A percentile compares a stretch with the other conserved stretches of the same genome.
phyloP scores from a whole-genome alignment of 345 rosid species.

The Euclidium syriacum region DNA sequence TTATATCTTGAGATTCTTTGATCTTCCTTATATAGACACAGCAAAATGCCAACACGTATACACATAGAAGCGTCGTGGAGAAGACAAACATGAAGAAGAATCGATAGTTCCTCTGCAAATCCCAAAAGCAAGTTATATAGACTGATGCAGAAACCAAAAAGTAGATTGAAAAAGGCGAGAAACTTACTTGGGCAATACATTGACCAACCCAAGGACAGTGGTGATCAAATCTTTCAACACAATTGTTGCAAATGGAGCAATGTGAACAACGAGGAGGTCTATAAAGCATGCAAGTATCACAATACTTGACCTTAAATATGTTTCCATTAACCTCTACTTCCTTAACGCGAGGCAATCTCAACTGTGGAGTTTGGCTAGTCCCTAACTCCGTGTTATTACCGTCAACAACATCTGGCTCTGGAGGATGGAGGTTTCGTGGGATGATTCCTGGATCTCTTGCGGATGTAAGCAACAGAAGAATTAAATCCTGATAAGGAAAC shows the following conservation, averaged over 20 bases:
- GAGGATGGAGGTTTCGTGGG: constrained; percentile 75
- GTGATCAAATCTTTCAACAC: constrained; percentile 93
- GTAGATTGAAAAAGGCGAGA: not conserved
- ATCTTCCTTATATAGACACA: constrained; percentile 64
- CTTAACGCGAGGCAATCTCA: constrained; percentile 56
- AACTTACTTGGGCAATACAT: constrained; percentile 81
- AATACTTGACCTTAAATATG: constrained; percentile 68
- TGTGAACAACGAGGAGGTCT: constrained; percentile 96
- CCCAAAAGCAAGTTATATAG: constrained; percentile 9
- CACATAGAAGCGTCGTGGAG: constrained; percentile 76
- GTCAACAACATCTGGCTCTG: constrained; percentile 58
- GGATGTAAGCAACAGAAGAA: constrained; percentile 78
- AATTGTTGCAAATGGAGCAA: constrained; percentile 90
- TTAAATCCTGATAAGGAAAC: constrained; percentile 52
- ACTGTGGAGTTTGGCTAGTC: constrained; percentile 34
- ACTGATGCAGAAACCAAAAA: not conserved
- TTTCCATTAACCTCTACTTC: constrained; percentile 68
- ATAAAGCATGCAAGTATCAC: constrained; percentile 89
- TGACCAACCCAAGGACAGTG: constrained; percentile 99
- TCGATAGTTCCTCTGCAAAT: constrained; percentile 81
- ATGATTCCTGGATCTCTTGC: constrained; percentile 94
- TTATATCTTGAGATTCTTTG: constrained; percentile 44
- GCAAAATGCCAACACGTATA: constrained; percentile 73
- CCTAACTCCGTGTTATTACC: constrained; percentile 42
- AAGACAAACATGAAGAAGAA: constrained; percentile 95